A percentile compares a stretch with the other conserved stretches of the same genome.
phyloP scores from a whole-genome alignment of 1,284 basidiomycete species.

The Tilletia indica region DNA sequence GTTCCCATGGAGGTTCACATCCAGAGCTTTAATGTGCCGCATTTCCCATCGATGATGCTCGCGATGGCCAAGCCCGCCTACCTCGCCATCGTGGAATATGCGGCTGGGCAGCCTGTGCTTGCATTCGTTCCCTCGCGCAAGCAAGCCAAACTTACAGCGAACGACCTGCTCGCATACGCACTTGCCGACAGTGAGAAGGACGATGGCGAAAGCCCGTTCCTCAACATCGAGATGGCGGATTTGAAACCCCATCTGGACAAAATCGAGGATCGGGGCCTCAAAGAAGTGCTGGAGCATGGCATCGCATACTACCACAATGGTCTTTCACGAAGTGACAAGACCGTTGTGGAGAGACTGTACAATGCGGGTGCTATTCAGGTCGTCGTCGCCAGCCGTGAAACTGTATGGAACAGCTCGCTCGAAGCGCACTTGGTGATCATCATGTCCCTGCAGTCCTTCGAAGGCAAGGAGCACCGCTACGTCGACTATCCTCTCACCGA shows the following conservation, averaged over 20 bases:
- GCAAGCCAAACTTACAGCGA: constrained; percentile 87
- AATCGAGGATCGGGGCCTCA: constrained; percentile 73
- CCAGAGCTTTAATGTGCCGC: constrained; percentile 90
- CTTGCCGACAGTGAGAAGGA: constrained; percentile 73
- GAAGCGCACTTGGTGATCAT: constrained; percentile 95
- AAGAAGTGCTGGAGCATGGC: constrained; percentile 81
- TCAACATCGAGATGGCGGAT: constrained; percentile 81
- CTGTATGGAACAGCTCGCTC: constrained; percentile 90
- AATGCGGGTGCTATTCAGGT: constrained; percentile 92
- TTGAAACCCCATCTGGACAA: constrained; percentile 85
- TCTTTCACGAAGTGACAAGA: constrained; percentile 82
- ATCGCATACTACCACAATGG: constrained; percentile 97
- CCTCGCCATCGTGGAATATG: constrained; percentile 85
- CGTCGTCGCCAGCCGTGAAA: constrained; percentile 89
- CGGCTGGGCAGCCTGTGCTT: constrained; percentile 77
- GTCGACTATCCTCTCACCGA: constrained; percentile 97
- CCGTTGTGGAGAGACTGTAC: constrained; percentile 89
- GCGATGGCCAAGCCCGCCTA: constrained; percentile 99
- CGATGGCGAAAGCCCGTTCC: constrained; percentile 69
- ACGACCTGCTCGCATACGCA: constrained; percentile 86
- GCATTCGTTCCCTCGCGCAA: constrained; percentile 89
- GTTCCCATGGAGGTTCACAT: constrained; percentile 96
- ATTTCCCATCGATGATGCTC: constrained; percentile 98
- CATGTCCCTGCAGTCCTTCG: constrained; percentile 95
- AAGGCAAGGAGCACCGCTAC: constrained; percentile 69